A percentile compares a stretch with the other conserved stretches of the same genome.
These are phyloP conservation scores for Camellia lanceoleosa DNA, from an alignment of 148 eudicot genomes.

Conservation along the genomic window DNA sequence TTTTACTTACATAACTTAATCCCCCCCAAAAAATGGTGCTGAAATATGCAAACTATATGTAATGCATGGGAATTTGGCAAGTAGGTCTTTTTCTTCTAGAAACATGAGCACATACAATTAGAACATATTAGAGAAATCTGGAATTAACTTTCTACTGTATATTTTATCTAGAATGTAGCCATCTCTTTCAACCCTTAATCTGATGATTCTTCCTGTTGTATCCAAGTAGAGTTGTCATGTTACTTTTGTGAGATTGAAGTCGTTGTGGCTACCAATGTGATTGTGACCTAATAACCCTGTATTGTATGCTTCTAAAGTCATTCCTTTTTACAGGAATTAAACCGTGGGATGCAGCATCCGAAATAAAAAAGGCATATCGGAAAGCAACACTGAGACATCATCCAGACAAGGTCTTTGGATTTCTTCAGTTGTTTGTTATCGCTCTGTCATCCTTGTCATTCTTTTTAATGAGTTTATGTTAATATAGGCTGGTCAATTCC, in stretches of 20 bases:
- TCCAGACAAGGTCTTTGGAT: conserved; percentile 81
- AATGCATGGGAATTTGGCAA: neutral
- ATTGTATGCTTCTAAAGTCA: too few species aligned
- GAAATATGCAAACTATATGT: neutral
- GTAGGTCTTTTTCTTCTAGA: neutral
- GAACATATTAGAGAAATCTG: neutral
- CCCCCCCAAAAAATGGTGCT: neutral
- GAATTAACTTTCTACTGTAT: neutral
- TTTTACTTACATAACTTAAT: neutral
- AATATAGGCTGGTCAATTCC: conserved; percentile 67
- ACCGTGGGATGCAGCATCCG: conserved; percentile 1
- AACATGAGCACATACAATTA: neutral
- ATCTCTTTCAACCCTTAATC: neutral
- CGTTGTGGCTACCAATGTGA: neutral
- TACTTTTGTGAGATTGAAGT: neutral
- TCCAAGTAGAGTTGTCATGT: neutral
- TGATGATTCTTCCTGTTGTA: neutral
- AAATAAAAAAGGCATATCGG: conserved; percentile 89
- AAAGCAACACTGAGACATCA: conserved; percentile 96
- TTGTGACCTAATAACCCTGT: neutral
- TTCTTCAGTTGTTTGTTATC: conserved; percentile 9
- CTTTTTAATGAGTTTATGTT: conserved; percentile 9
- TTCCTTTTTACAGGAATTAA: too few species aligned
- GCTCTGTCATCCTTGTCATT: neutral
- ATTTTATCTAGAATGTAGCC: neutral